Evolutionary conservation across 208 protist genomes (phyloP).

Genomic region (Tritrichomonas foetus): DNA sequence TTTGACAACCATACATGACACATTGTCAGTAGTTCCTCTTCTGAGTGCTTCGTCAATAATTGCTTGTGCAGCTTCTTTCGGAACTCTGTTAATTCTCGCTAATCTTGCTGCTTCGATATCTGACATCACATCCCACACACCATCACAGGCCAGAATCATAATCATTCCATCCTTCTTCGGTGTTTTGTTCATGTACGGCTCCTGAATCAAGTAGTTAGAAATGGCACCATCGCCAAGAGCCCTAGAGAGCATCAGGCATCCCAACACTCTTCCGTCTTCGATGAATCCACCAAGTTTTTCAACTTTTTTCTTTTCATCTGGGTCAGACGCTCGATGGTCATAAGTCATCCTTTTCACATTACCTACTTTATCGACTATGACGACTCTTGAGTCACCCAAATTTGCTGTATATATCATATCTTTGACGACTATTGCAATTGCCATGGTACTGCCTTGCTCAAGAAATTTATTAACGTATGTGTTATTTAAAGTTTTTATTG

Average conservation of each 20-base stretch:
- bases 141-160: slow-evolving; percentile 1
- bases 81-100: neutral
- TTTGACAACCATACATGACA: neutral
- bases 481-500: neutral
- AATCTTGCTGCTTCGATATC: neutral
- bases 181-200: neutral
- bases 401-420: slow-evolving; percentile 5
- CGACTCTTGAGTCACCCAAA: neutral
- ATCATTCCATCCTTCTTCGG: neutral
- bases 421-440: neutral
- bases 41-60: neutral
- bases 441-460: neutral
- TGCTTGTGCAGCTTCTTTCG: neutral
- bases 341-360: neutral
- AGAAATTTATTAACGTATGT: neutral
- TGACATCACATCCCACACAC: slow-evolving; percentile 29
- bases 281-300: neutral
- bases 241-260: neutral
- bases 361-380: neutral
- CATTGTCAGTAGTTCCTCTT: neutral
- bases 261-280: neutral
- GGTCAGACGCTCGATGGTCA: neutral
- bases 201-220: neutral
- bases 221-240: neutral
- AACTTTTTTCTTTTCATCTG: neutral